phyloP scores from a whole-genome alignment of 2,329 filamentous ascomycete species.

The Capronia americana region DNA sequence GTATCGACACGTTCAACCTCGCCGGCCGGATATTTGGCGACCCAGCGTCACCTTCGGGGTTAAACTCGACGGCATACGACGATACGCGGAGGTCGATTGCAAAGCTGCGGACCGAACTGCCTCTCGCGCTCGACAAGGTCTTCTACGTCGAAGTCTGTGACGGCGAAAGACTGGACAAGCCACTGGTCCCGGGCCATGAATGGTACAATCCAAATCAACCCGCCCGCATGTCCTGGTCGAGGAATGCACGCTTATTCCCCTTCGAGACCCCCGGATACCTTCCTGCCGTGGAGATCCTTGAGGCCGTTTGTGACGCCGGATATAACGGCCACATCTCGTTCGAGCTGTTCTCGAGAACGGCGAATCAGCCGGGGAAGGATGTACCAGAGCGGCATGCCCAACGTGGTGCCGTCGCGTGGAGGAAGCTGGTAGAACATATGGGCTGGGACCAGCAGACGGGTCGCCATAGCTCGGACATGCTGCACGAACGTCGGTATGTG shows the following conservation, averaged over 20 bases:
- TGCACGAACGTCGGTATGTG: slow-evolving; percentile 11
- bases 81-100: slow-evolving; percentile 62
- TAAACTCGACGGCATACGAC: slow-evolving; percentile 61
- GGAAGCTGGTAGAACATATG: slow-evolving; percentile 34
- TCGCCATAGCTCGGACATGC: background rate
- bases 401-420: slow-evolving; percentile 34
- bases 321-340: slow-evolving; percentile 53
- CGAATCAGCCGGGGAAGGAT: slow-evolving; percentile 28
- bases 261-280: slow-evolving; percentile 71
- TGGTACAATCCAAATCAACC: slow-evolving; percentile 66
- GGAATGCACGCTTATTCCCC: slow-evolving; percentile 75
- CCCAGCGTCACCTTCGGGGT: slow-evolving; percentile 61
- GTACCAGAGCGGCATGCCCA: slow-evolving; percentile 36
- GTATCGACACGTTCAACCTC: slow-evolving; percentile 80
- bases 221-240: slow-evolving; percentile 76
- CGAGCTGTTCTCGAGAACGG: slow-evolving; percentile 39
- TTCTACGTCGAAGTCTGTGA: slow-evolving; percentile 81
- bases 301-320: slow-evolving; percentile 67
- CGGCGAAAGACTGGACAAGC: slow-evolving; percentile 66
- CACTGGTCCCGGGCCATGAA: slow-evolving; percentile 63
- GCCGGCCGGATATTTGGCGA: slow-evolving; percentile 74
- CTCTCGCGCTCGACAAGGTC: slow-evolving; percentile 60
- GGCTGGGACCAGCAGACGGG: slow-evolving; percentile 21
- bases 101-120: slow-evolving; percentile 55
- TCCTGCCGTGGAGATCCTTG: slow-evolving; percentile 66